Conservation (phyloP, 768 basidiomycete species). For the Pisolithus orientalis region DNA sequence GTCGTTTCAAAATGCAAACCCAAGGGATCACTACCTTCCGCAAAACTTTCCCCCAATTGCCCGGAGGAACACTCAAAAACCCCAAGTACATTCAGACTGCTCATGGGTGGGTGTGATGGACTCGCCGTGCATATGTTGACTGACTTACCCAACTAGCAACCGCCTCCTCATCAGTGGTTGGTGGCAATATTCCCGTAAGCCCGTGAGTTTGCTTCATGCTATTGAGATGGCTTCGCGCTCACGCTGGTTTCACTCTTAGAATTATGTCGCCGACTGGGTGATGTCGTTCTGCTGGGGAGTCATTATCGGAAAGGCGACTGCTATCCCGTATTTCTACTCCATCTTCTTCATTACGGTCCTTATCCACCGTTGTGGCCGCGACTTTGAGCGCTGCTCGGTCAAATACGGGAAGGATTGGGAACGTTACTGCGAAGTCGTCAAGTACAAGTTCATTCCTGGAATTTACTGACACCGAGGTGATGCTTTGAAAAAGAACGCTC, state of each 20-base stretch:
- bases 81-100: slow-evolving; percentile 90
- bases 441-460: slow-evolving; percentile 85
- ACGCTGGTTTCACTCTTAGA: slow-evolving; percentile 35
- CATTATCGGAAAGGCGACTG: slow-evolving; percentile 63
- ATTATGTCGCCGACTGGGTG: slow-evolving; percentile 91
- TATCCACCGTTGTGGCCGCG: slow-evolving; percentile 83
- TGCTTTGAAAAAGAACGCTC: slow-evolving; percentile 50
- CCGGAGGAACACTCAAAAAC: slow-evolving; percentile 74
- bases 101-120: slow-evolving; percentile 58
- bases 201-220: slow-evolving; percentile 42
- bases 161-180: slow-evolving; percentile 88
- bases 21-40: slow-evolving; percentile 83
- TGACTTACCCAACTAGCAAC: slow-evolving; percentile 46
- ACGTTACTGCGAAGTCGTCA: slow-evolving; percentile 78
- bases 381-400: slow-evolving; percentile 88
- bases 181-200: slow-evolving; percentile 94
- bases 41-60: slow-evolving; percentile 91
- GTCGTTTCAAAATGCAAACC: slow-evolving; percentile 94
- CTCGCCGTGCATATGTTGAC: neutral
- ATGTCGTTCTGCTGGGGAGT: slow-evolving; percentile 86
- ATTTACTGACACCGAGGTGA: slow-evolving; percentile 61
- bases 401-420: slow-evolving; percentile 98
- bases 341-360: slow-evolving; percentile 94
- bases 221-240: neutral
- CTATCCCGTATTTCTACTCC: slow-evolving; percentile 95